Conservation (phyloP, 2,329 filamentous ascomycete species). For the Ophiosphaerella narmari region DNA sequence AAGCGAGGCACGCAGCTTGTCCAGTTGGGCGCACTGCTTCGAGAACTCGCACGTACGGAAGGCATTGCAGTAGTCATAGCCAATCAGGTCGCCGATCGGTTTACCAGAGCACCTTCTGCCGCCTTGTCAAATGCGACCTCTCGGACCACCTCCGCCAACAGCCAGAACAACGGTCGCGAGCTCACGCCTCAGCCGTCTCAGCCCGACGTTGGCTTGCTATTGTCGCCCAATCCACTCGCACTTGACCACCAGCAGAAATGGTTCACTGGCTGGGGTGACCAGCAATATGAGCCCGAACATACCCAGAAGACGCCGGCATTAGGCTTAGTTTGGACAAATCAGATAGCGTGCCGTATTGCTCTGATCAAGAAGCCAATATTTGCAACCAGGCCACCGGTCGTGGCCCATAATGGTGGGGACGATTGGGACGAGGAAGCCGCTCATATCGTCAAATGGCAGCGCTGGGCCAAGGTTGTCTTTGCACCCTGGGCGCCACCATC, state of each 20-base stretch:
- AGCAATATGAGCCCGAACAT: slow-evolving; percentile 36
- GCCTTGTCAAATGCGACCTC: slow-evolving; percentile 31
- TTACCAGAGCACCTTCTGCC: slow-evolving; percentile 51
- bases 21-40: slow-evolving; percentile 74
- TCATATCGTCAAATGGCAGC: slow-evolving; percentile 65
- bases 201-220: slow-evolving; percentile 31
- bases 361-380: slow-evolving; percentile 71
- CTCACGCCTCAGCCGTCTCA: slow-evolving; percentile 23
- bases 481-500: slow-evolving; percentile 70
- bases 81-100: slow-evolving; percentile 94
- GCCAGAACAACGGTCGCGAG: slow-evolving; percentile 25
- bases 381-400: slow-evolving; percentile 27
- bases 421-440: slow-evolving; percentile 46
- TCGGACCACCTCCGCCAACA: slow-evolving; percentile 33
- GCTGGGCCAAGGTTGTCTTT: slow-evolving; percentile 90
- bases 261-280: slow-evolving; percentile 93
- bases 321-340: slow-evolving; percentile 88
- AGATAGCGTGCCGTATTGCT: slow-evolving; percentile 81
- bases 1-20: slow-evolving; percentile 77
- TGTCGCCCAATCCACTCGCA: slow-evolving; percentile 63
- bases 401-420: slow-evolving; percentile 45
- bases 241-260: slow-evolving; percentile 91
- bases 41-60: slow-evolving; percentile 74
- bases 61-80: slow-evolving; percentile 85
- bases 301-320: slow-evolving; percentile 79